Base-by-base conservation (phyloP, 768 basidiomycete species). In the Lactarius akahatsu region DNA sequence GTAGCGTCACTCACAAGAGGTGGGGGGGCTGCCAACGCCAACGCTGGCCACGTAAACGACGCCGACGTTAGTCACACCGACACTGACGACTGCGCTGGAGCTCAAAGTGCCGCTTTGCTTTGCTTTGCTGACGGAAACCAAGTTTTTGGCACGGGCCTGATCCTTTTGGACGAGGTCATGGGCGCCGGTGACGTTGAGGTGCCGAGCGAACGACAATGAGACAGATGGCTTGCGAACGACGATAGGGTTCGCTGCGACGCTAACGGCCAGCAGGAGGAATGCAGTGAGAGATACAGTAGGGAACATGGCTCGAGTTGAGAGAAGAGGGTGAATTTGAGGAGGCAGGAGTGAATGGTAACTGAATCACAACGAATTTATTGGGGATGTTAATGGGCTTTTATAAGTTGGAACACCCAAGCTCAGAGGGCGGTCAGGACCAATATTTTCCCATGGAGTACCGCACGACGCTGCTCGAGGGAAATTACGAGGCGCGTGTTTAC, bases 121-220 rank as follows among this genome's bases (percentile, higher is more conserved):
- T 13, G 79, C 78, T 38, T 76, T 73, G 11, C 77, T 79, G 40
- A 74, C 78, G 0, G 76, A 76, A 57, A 77, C 79, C 59, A 88
- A 69, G 38, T 76, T 75, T 64, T 78, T 71, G 23, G 82, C 83
- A 67, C 86, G 81, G 36, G 79, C 77, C 66, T 82, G 79, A 72
- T 88, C 87, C 65, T 79, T 79, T 56, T 78, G 73, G 26, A 87
- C 64, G 55, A 89, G 75, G 63, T 83, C 83, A 68, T 77, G 76
- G 18, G 80, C 71, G 69, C 83, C 83, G 13, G 79, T 84, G 67
- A 80, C 68, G 76, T 87, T 87, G 72, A 50, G n/a, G 80, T 71
- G 70, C 83, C 83, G 20, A 23, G 47, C 47, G 47, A 50, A 50
- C 4, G 23, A 8, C n/a, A 23, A 50, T 5, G 47, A 13, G 23